Evolutionary conservation across 768 basidiomycete species (phyloP).

Genomic region (Cystoderma amianthinum): DNA sequence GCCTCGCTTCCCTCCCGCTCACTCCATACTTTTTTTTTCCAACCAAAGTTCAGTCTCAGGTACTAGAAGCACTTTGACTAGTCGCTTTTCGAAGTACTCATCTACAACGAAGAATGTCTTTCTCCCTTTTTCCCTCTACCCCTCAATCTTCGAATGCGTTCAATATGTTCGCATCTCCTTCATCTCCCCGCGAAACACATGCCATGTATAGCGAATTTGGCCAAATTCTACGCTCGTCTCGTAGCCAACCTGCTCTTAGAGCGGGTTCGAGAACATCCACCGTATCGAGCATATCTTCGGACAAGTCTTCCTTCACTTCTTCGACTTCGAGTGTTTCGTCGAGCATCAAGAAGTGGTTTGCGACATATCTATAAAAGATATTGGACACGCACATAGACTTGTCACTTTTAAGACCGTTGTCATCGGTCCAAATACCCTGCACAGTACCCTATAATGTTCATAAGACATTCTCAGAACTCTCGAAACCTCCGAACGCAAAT

Average conservation of each 20-base stretch:
- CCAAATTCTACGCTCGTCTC: slow-evolving; percentile 18
- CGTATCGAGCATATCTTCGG: not conserved
- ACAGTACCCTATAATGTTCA: too few species aligned
- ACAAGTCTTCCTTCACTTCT: not conserved
- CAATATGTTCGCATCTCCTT: not conserved
- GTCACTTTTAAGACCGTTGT: not conserved
- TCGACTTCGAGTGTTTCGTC: not conserved
- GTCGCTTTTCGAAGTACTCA: slow-evolving; percentile 10
- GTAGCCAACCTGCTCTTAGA: not conserved
- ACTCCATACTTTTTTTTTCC: slow-evolving; percentile 5
- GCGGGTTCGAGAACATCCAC: not conserved
- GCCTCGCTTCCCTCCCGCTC: slow-evolving; percentile 13
- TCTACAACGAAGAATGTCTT: slow-evolving; percentile 19
- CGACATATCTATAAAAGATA: not conserved
- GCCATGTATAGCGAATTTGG: slow-evolving; percentile 30
- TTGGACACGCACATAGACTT: not conserved
- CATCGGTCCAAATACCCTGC: too few species aligned
- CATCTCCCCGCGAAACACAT: slow-evolving; percentile 29
- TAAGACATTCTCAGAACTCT: too few species aligned
- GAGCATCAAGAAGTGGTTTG: not conserved
- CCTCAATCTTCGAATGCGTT: slow-evolving; percentile 13
- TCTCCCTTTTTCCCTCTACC: slow-evolving; percentile 19
- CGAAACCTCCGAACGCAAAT: too few species aligned
- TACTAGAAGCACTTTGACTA: slow-evolving; percentile 20
- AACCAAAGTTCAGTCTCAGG: not conserved